Evolutionary conservation across 73 alveolate genomes (phyloP).

Genomic region (Symbiodinium pilosum): DNA sequence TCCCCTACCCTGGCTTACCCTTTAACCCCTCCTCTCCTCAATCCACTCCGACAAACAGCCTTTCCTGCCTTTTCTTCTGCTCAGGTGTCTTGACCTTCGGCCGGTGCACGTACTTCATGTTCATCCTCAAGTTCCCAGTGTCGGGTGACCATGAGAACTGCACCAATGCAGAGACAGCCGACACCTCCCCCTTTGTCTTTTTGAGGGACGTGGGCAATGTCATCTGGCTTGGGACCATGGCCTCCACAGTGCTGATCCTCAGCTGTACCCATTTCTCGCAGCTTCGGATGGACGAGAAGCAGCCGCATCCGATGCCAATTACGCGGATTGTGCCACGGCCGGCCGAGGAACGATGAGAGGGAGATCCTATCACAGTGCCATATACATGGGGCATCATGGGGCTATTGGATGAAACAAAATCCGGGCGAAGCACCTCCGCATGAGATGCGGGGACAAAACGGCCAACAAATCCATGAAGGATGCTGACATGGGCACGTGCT

Average conservation of each 20-base stretch:
- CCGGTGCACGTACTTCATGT: conserved; percentile 14
- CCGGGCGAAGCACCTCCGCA: too few species aligned
- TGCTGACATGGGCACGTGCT: too few species aligned
- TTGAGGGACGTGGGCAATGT: conserved; percentile 6
- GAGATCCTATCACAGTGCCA: too few species aligned
- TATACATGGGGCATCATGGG: too few species aligned
- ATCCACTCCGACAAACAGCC: not conserved
- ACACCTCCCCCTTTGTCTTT: not conserved
- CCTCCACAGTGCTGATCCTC: not conserved
- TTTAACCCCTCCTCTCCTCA: not conserved
- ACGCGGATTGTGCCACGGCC: too few species aligned
- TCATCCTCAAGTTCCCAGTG: conserved; percentile 29
- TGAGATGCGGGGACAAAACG: too few species aligned
- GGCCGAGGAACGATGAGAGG: too few species aligned
- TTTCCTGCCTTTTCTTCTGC: not conserved
- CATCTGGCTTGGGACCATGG: conserved; percentile 27
- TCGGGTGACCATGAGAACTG: conserved; percentile 17
- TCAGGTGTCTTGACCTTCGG: conserved; percentile 45
- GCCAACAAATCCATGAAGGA: too few species aligned
- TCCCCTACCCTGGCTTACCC: not conserved
- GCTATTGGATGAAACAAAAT: too few species aligned
- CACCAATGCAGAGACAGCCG: not conserved
- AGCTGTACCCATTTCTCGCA: conserved; percentile 8
- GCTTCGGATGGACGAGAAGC: conserved; percentile 5
- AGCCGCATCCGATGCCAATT: too few species aligned